Evolutionary conservation across 2,329 filamentous ascomycete genomes (phyloP), one percentile per base, ranked within the genome.

Genomic region (Parasarocladium wereldwijsianum): DNA sequence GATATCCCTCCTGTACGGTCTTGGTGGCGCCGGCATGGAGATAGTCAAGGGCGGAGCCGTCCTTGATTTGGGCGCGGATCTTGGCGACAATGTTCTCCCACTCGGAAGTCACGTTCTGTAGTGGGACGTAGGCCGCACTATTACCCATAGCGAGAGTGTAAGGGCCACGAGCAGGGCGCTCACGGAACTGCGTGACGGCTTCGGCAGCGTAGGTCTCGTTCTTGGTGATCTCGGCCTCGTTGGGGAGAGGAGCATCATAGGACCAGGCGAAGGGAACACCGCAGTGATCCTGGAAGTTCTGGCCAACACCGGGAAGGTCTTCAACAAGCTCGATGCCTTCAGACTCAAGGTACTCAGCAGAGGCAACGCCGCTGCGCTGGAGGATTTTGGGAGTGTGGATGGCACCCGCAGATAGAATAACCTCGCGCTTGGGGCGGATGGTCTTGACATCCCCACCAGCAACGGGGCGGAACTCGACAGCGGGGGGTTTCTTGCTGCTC

Each of bases 261-360:
- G 32, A 37, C 17, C 17, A 37, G n/a, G 36, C 11, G 5, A 43
- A 34, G 8, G 29, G 22, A 13, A 39, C 20, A 22, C 41, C 65
- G 38, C 64, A 64, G 10, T 64, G 64, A 41, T 76, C 68, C 42
- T 70, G 58, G 16, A 76, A 52, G 45, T 73, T 72, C 12, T 53
- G 59, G 24, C 70, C 70, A 10, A 76, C 68, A 21, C 66, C 70
- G 0, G 66, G 66, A 1, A 62, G 52, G 23, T 63, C 52, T 4
- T 51, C 50, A 2, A 69, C 34, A 1, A 64, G 39, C 0, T 52
- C 42, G 20, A 70, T 69, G 11, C 55, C 43, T 30, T 60, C 52
- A n/a, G 48, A 42, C 4, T 51, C 30, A 2, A 70, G 50, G 13
- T 60, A 54, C 1, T 46, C 43, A 1, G 45, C 46, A 1, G 58